Evolutionary conservation across 129 eudicot genomes (phyloP), one percentile per base, ranked within the genome.

Genomic region (Flaveria sonorensis): DNA sequence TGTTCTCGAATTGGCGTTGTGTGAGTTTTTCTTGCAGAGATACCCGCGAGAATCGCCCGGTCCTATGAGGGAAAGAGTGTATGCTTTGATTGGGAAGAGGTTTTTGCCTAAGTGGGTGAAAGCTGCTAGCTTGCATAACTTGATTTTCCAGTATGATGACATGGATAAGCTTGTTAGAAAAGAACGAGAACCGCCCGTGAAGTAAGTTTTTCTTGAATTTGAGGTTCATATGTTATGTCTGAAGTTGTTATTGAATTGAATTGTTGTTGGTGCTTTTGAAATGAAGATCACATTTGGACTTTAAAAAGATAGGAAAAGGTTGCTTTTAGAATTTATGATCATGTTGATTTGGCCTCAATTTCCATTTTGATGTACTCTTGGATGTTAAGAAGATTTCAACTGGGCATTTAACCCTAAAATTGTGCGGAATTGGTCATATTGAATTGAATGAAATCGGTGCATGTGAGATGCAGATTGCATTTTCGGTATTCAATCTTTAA

Each of bases 31-130:
- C 88, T 77, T 95, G 92, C 99, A 95, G 81, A 72, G 99, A 72
- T 95, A 95, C 77, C 99, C 99, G 3, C 82, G 99, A 78, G 99
- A 95, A 32, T 88, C 99, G 0, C 99, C 99, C 0, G 99, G 99
- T 20, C 99, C 99, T 0, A 89, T 95, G 91, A 92, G 99, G 87
- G 99, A 95, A 79, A 87, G 99, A 56, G 97, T 91, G 15, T 92
- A 81, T 87, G 96, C 84, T 63, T 79, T 95, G 77, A 92, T 92
- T 85, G 99, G 99, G 83, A 95, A 95, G 85, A 92, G 84, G 88
- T 91, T 48, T 87, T 81, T 95, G 81, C 97, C 99, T 1, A 86
- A 82, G 85, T 95, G 96, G 97, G 91, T 95, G 45, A 95, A 92
- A 64, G 92, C 94, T 80, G 99, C 99, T 78, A 87, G 97, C 86